Evolutionary conservation across 2,329 filamentous ascomycete species (phyloP).

Genomic region (Pseudopithomyces chartarum): DNA sequence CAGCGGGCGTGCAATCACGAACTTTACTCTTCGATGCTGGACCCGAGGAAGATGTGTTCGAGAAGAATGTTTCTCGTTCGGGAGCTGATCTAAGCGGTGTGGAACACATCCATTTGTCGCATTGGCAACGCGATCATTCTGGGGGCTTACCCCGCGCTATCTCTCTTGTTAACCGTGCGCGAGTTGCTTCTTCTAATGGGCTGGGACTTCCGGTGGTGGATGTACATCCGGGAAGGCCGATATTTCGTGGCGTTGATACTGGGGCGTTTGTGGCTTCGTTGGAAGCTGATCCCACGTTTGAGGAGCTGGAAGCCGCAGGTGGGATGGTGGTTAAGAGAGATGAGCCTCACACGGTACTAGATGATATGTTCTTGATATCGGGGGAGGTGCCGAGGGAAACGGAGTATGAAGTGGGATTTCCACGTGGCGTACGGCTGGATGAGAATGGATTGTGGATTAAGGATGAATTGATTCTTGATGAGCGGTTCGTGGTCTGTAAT

Average conservation of each 20-base stretch:
- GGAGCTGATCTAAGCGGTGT: slow-evolving; percentile 50
- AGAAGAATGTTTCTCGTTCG: slow-evolving; percentile 55
- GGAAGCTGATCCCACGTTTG: slow-evolving; percentile 58
- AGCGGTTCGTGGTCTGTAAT: slow-evolving; percentile 60
- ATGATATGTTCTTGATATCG: slow-evolving; percentile 58
- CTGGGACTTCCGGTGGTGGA: slow-evolving; percentile 48
- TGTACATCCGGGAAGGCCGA: slow-evolving; percentile 59
- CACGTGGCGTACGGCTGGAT: slow-evolving; percentile 52
- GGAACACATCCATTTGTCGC: slow-evolving; percentile 56
- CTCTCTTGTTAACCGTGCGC: slow-evolving; percentile 47
- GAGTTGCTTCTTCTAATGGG: slow-evolving; percentile 16
- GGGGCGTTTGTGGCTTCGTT: slow-evolving; percentile 51
- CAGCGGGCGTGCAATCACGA: slow-evolving; percentile 50
- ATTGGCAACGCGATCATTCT: slow-evolving; percentile 63
- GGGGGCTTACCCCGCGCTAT: slow-evolving; percentile 59
- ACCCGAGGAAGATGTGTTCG: slow-evolving; percentile 58
- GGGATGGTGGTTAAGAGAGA: slow-evolving; percentile 46
- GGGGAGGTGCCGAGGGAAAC: slow-evolving; percentile 59
- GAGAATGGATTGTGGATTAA: slow-evolving; percentile 51
- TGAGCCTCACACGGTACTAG: slow-evolving; percentile 53
- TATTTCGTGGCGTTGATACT: slow-evolving; percentile 56
- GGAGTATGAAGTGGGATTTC: slow-evolving; percentile 56
- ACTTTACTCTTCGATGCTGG: slow-evolving; percentile 60
- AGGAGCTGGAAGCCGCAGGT: slow-evolving; percentile 53
- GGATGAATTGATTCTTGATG: slow-evolving; percentile 58